Conservation (phyloP, 345 rosid species). For the Gossypium australe region DNA sequence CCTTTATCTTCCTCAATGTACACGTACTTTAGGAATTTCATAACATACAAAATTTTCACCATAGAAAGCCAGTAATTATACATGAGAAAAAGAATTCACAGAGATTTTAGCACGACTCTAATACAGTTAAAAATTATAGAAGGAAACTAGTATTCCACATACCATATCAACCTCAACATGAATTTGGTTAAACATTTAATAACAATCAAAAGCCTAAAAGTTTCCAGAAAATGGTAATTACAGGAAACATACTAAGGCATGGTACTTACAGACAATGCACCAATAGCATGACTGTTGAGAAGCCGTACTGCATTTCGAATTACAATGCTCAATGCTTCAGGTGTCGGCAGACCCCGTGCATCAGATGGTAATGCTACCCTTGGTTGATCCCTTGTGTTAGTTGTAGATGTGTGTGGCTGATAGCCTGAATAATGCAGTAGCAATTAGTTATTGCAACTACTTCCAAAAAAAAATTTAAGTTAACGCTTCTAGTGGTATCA, state of each 20-base stretch:
- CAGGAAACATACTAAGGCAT: background rate
- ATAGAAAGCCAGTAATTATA: background rate
- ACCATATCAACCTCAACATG: background rate
- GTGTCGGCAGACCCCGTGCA: constrained; percentile 50
- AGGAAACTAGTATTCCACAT: background rate
- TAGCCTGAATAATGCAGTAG: constrained; percentile 39
- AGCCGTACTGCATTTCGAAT: constrained; percentile 61
- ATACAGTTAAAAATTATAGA: background rate
- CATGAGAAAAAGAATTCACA: background rate
- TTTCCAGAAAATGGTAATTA: background rate
- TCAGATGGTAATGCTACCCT: constrained; percentile 47
- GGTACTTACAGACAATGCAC: constrained; percentile 60
- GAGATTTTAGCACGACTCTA: background rate
- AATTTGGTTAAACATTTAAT: background rate
- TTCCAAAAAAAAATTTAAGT: constrained; percentile 4
- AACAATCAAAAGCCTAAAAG: background rate
- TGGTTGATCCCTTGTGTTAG: constrained; percentile 28
- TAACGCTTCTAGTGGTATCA: constrained; percentile 21
- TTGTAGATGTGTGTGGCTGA: constrained; percentile 45
- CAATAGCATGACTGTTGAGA: constrained; percentile 45
- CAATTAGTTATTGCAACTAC: constrained; percentile 17
- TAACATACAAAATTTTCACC: background rate
- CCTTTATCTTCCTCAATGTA: background rate
- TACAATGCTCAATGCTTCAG: constrained; percentile 60
- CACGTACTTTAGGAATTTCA: background rate